Base-by-base conservation (phyloP, 2,329 filamentous ascomycete genomes). In the Ampelomyces quisqualis region DNA sequence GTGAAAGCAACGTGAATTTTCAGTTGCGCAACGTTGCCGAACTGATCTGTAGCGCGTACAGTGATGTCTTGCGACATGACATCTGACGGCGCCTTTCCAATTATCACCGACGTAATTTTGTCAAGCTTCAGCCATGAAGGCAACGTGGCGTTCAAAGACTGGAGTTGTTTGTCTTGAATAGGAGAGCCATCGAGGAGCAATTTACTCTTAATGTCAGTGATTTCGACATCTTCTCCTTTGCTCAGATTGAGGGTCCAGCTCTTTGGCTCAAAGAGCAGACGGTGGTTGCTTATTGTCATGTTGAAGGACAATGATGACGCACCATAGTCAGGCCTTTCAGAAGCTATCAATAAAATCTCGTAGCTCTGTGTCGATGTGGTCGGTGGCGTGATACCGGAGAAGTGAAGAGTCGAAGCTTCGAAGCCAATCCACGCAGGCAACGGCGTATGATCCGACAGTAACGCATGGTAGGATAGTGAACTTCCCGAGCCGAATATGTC, bases 391-490 rank as follows among this genome's bases (percentile, higher is more conserved):
- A 70, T 79, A 17, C 90, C 90, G 1, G 78, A 79, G 55, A 95
- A 94, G 1, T 75, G 76, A 26, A 95, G 70, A 0, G 68, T 74
- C 2, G 62, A 62, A 1, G 77, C 62, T 53, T 93, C 79, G 58
- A 95, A 95, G n/a, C 72, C 71, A 30, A 95, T 73, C 90, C 90
- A 95, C 1, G 88, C 84, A 14, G 90, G 90, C 23, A 95, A 71
- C 23, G 90, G 89, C n/a, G 86, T 87, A 58, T 87, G 86, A 58
- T 91, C 79, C 4, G 75, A 76, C 3, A 87, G 85, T 3, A 85
- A 82, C 7, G 88, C 87, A 61, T 93, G 91, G 65, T 90, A 95
- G 43, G 71, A 71, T 17, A 81, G 80, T 35, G 83, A 75, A 11
- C 69, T 67, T 3, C 74, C 70, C 0, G 77, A 69, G n/a, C 72